phyloP scores from a whole-genome alignment of 306 rosid species.

The Vicia villosa region DNA sequence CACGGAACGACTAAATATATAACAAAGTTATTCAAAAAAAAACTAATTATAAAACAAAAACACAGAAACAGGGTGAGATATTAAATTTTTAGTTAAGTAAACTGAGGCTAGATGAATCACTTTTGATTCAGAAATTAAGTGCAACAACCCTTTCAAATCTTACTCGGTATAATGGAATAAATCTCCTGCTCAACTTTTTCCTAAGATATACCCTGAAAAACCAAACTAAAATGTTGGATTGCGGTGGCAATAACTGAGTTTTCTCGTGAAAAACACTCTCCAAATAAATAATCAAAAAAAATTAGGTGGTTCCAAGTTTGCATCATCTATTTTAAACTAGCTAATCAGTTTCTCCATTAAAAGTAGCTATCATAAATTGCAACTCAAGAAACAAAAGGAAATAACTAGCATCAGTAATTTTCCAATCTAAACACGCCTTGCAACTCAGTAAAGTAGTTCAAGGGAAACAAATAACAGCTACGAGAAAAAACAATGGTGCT shows the following conservation, averaged over 20 bases:
- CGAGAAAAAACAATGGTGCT: conserved; percentile 12
- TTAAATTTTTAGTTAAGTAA: not conserved
- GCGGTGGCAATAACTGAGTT: not conserved
- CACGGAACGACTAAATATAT: not conserved
- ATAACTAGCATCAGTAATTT: not conserved
- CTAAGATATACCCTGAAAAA: conserved; percentile 2
- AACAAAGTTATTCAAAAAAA: not conserved
- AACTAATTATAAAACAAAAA: too few relatives aligned
- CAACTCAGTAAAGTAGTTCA: not conserved
- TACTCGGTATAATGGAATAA: not conserved
- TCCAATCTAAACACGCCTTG: not conserved
- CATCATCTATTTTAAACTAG: not conserved
- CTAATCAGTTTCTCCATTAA: not conserved
- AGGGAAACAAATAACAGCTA: not conserved
- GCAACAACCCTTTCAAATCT: not conserved
- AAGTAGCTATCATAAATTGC: conserved; percentile 3
- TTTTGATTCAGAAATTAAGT: not conserved
- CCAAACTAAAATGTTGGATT: not conserved
- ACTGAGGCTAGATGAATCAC: not conserved
- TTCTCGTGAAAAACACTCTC: conserved; percentile 1
- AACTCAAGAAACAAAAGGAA: conserved; percentile 7
- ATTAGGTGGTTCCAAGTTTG: not conserved
- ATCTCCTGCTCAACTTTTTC: not conserved
- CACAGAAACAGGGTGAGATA: not conserved
- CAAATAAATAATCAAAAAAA: not conserved